Percentiles rank a stretch among this genome's conserved stretches.
phyloP scores from a whole-genome alignment of 768 basidiomycete species.

The Lactarius indigo region DNA sequence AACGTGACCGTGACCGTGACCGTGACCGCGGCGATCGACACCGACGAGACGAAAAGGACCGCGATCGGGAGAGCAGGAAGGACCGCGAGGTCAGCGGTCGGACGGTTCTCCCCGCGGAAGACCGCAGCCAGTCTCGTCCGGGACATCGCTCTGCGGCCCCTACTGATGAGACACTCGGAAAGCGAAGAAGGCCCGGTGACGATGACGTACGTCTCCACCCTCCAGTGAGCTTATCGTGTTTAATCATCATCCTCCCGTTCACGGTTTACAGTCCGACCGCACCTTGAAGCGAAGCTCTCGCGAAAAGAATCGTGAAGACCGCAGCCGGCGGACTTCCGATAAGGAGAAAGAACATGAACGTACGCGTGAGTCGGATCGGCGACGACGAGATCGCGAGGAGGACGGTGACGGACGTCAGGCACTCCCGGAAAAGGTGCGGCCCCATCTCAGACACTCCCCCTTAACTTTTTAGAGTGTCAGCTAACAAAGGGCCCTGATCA shows the following conservation, averaged over 20 bases:
- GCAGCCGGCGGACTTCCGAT: constrained; percentile 59
- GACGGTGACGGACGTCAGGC: constrained; percentile 48
- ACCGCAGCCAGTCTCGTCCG: constrained; percentile 56
- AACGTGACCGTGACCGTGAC: constrained; percentile 31
- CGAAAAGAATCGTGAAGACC: constrained; percentile 73
- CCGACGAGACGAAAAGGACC: constrained; percentile 45
- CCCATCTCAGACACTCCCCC: background rate
- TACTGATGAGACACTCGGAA: constrained; percentile 66
- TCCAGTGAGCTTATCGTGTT: background rate
- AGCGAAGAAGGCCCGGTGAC: constrained; percentile 63
- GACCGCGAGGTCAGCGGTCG: constrained; percentile 47
- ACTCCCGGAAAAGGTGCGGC: constrained; percentile 56
- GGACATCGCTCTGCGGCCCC: constrained; percentile 49
- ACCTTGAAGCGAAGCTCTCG: constrained; percentile 78
- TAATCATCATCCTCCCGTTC: background rate
- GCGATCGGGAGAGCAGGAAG: constrained; percentile 60
- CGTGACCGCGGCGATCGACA: constrained; percentile 26
- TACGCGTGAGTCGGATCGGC: constrained; percentile 62
- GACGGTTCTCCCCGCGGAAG: constrained; percentile 44
- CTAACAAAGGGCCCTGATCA: background rate
- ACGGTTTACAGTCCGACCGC: constrained; percentile 55
- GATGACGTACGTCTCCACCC: constrained; percentile 60
- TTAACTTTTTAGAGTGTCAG: background rate
- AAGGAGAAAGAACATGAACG: constrained; percentile 64
- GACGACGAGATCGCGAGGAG: constrained; percentile 59